Percentiles rank a stretch among this genome's conserved stretches.
These are phyloP conservation scores for Aspergillus intermedius DNA, from an alignment of 2,329 filamentous ascomycete genomes.

Conservation along the genomic window DNA sequence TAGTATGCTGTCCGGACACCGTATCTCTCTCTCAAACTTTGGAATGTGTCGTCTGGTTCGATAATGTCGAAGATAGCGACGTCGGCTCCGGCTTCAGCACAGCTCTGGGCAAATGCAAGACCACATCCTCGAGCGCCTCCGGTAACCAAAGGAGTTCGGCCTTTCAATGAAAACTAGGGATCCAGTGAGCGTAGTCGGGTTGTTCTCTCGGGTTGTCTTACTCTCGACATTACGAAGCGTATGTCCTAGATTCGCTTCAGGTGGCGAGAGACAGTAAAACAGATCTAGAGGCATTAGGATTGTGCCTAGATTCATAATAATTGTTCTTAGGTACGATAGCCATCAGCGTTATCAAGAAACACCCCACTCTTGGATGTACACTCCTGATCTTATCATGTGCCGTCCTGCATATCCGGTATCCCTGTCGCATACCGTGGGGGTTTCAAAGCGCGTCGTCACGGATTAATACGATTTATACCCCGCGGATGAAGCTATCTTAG, in stretches of 20 bases:
- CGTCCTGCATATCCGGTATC: not conserved
- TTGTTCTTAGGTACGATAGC: not conserved
- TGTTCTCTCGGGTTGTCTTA: constrained; percentile 3
- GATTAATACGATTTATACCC: not conserved
- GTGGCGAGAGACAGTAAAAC: too few species aligned
- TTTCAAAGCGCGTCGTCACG: too few species aligned
- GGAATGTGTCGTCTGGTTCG: constrained; percentile 32
- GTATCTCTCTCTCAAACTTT: constrained; percentile 36
- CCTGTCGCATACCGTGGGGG: not conserved
- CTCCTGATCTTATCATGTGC: not conserved
- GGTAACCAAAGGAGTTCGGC: constrained; percentile 43
- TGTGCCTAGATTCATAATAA: not conserved
- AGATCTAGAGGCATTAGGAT: too few species aligned
- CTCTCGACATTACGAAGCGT: constrained; percentile 16
- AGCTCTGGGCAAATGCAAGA: constrained; percentile 39
- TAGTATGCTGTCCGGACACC: constrained; percentile 40
- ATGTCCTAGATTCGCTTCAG: not conserved
- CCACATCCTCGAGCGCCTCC: constrained; percentile 44
- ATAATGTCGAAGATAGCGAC: constrained; percentile 45
- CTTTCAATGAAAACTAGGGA: constrained; percentile 44
- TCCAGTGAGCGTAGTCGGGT: constrained; percentile 4
- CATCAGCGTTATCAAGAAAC: not conserved
- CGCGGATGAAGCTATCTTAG: not conserved
- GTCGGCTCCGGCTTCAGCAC: constrained; percentile 42
- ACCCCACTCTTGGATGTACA: not conserved